phyloP scores from a whole-genome alignment of 495 filamentous ascomycete genomes.

The Wilcoxina mikolae region DNA sequence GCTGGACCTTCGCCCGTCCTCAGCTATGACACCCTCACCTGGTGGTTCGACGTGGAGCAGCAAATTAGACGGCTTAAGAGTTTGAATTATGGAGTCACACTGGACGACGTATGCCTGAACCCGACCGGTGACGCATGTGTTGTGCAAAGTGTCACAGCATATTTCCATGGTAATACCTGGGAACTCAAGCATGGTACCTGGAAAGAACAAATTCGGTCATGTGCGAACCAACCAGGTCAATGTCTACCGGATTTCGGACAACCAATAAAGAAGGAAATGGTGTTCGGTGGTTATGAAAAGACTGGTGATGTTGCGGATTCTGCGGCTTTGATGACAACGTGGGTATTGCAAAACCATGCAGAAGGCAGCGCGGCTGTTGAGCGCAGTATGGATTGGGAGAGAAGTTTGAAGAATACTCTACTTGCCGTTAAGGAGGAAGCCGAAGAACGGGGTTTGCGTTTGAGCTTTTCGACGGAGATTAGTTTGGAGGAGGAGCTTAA shows the following conservation, averaged over 20 bases:
- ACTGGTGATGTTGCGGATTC: slow-evolving; percentile 55
- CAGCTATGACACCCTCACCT: slow-evolving; percentile 69
- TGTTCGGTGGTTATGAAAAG: slow-evolving; percentile 65
- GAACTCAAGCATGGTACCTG: slow-evolving; percentile 51
- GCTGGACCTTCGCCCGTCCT: slow-evolving; percentile 58
- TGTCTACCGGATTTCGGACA: slow-evolving; percentile 80
- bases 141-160: slow-evolving; percentile 74
- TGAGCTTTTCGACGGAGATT: slow-evolving; percentile 89
- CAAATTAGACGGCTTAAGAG: slow-evolving; percentile 57
- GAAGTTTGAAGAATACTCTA: slow-evolving; percentile 54
- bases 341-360: slow-evolving; percentile 84
- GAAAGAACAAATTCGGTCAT: slow-evolving; percentile 51
- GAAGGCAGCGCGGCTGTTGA: slow-evolving; percentile 54
- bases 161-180: slow-evolving; percentile 56
- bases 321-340: slow-evolving; percentile 70
- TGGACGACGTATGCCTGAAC: slow-evolving; percentile 86
- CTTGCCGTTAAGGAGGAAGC: slow-evolving; percentile 68
- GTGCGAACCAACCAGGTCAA: slow-evolving; percentile 58
- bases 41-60: slow-evolving; percentile 89
- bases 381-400: slow-evolving; percentile 79
- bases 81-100: slow-evolving; percentile 41
- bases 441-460: slow-evolving; percentile 54
- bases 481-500: slow-evolving; percentile 87
- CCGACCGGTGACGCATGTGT: slow-evolving; percentile 82
- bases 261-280: slow-evolving; percentile 67